Conservation (phyloP, 2,329 filamentous ascomycete genomes). For the Lizonia empirigonia region DNA sequence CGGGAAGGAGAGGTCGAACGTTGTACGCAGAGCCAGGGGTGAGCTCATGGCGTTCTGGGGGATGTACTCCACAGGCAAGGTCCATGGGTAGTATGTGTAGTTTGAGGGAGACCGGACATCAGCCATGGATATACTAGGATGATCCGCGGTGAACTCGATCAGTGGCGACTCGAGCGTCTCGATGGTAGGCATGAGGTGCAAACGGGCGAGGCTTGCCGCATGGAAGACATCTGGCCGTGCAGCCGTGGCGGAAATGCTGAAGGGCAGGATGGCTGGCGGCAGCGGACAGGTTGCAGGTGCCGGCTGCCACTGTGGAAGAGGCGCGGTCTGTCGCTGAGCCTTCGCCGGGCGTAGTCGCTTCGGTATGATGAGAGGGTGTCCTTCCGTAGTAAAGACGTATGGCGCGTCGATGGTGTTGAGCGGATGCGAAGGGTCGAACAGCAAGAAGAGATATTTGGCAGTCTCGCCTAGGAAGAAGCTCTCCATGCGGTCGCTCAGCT, state of each 20-base stretch:
- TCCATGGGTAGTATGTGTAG: conserved; percentile 92
- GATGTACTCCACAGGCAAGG: conserved; percentile 75
- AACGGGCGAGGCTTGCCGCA: conserved; percentile 80
- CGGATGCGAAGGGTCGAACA: conserved; percentile 85
- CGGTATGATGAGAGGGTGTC: conserved; percentile 88
- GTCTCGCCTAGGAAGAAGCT: conserved; percentile 98
- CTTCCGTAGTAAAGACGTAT: conserved; percentile 95
- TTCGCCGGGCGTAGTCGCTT: conserved; percentile 39
- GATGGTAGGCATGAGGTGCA: conserved; percentile 72
- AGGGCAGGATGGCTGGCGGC: conserved; percentile 62
- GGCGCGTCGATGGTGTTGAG: conserved; percentile 85
- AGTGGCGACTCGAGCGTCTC: conserved; percentile 64
- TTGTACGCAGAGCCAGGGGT: conserved; percentile 70
- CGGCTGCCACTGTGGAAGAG: conserved; percentile 21
- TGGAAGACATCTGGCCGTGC: conserved; percentile 84
- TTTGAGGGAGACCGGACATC: conserved; percentile 70
- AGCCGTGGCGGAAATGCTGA: conserved; percentile 80
- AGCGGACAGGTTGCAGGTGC: conserved; percentile 67
- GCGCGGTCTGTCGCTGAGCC: neutral
- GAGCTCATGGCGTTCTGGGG: conserved; percentile 79
- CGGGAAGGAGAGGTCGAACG: conserved; percentile 73
- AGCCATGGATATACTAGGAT: conserved; percentile 61
- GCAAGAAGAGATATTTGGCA: conserved; percentile 90
- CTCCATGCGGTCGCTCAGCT: conserved; percentile 94
- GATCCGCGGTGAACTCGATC: conserved; percentile 58